These are phyloP conservation scores for Neonectria ditissima DNA, from an alignment of 2,329 filamentous ascomycete species.

Conservation along the genomic window DNA sequence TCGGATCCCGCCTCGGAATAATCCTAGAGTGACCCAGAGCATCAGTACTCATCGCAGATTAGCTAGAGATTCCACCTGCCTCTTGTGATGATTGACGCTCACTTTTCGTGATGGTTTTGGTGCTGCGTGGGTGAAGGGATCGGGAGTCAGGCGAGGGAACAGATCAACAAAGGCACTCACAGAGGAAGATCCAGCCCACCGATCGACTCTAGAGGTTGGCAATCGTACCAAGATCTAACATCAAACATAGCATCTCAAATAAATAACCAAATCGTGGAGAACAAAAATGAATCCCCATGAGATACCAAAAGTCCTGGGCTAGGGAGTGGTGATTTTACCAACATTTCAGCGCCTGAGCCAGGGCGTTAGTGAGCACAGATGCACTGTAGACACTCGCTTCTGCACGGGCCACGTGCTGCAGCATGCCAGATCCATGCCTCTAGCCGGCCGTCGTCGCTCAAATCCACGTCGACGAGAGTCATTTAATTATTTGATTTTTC, in stretches of 20 bases:
- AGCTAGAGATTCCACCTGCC: neutral
- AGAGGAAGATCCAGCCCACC: neutral
- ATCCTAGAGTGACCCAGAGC: neutral
- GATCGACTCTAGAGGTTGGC: neutral
- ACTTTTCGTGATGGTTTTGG: neutral
- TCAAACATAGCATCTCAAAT: too few relatives aligned
- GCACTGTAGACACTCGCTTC: slow-evolving; percentile 4
- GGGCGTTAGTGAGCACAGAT: neutral
- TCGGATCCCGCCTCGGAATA: neutral
- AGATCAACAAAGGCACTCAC: neutral
- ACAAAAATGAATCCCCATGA: neutral
- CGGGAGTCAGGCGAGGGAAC: neutral
- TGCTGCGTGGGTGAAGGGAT: neutral
- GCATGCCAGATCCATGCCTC: neutral
- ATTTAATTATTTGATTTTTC: neutral
- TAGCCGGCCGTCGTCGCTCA: neutral
- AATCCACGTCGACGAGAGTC: neutral
- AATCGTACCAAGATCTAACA: neutral
- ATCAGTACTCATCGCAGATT: neutral
- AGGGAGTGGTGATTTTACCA: neutral
- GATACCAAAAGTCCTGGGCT: neutral
- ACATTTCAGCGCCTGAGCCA: neutral
- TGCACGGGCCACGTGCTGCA: neutral
- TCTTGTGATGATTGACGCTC: neutral
- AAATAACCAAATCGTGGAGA: too few relatives aligned